Evolutionary conservation across 495 filamentous ascomycete species (phyloP).

Genomic region (Neurospora cerealis): DNA sequence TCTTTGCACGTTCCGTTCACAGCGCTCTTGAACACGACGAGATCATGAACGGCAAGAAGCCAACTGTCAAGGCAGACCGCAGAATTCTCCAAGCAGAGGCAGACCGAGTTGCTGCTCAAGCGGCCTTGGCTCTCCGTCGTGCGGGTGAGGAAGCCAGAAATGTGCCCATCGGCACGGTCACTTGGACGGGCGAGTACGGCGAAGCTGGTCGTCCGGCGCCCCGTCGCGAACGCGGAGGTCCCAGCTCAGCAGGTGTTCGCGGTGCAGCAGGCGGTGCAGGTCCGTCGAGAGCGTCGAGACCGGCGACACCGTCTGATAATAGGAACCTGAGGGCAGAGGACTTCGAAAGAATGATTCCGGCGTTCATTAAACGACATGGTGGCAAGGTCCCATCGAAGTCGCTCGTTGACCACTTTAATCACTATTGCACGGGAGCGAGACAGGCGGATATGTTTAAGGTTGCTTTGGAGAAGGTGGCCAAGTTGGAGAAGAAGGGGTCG

Average conservation of each 20-base stretch:
- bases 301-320: slow-evolving; percentile 5
- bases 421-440: slow-evolving; percentile 32
- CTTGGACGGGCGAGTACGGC: slow-evolving; percentile 85
- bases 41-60: slow-evolving; percentile 57
- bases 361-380: slow-evolving; percentile 61
- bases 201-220: slow-evolving; percentile 48
- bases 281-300: slow-evolving; percentile 24
- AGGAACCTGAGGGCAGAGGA: slow-evolving; percentile 34
- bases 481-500: slow-evolving; percentile 28
- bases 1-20: slow-evolving; percentile 79
- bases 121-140: slow-evolving; percentile 60
- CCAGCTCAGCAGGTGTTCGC: slow-evolving; percentile 47
- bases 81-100: slow-evolving; percentile 75
- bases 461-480: slow-evolving; percentile 41
- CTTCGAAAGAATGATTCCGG: slow-evolving; percentile 63
- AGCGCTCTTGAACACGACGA: slow-evolving; percentile 81
- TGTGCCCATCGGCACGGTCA: slow-evolving; percentile 73
- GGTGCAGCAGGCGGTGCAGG: slow-evolving; percentile 28
- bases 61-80: slow-evolving; percentile 53
- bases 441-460: slow-evolving; percentile 39
- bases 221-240: slow-evolving; percentile 28
- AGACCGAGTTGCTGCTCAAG: slow-evolving; percentile 63
- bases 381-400: slow-evolving; percentile 63
- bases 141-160: slow-evolving; percentile 60
- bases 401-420: slow-evolving; percentile 67